Evolutionary conservation across 371 early-diverging fungal genomes (phyloP), one percentile per base, ranked within the genome.

Genomic region (Parasitella parasitica): DNA sequence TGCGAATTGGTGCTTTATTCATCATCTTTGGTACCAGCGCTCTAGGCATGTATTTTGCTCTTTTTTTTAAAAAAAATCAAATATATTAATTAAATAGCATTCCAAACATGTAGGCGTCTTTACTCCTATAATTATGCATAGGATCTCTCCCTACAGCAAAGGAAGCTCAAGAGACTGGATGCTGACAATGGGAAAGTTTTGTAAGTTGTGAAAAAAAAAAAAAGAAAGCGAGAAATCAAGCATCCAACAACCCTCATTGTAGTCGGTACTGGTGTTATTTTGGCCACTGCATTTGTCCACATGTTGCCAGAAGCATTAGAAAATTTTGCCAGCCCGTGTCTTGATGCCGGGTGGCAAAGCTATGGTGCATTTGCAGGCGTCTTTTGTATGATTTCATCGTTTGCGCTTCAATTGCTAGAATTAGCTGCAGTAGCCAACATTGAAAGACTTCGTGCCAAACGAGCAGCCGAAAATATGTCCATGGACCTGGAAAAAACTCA

Each of bases 241-340:
- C 13, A 28, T n/a, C 24, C 34, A 63, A 32, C 46, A 18, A 16
- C 6, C 20, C 2, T 28, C 8, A 26, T 30, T 30, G 43, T 50
- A 78, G 72, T 92, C 60, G 91, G 92, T 55, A 89, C 89, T 2
- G 94, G 94, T 55, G 86, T 94, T 12, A 90, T 94, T 53, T 80
- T 92, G 54, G 84, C 90, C 1, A 91, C 91, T 6, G 91, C 89
- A 8, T 89, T 92, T 52, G 82, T 93, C 61, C 94, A 93, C 71
- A 85, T 90, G 83, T 57, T 80, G 16, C 77, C 80, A 1, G 75
- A 73, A 22, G 77, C 77, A 32, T 55, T 73, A 12, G 54, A 50
- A 6, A 71, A 71, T 27, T 77, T 80, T 39, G 63, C 27, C 24
- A 73, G 72, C 28, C 73, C 71, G n/a, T 80, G 80, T 61, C 57